Evolutionary conservation across 768 basidiomycete genomes (phyloP).

Genomic region (Paxillus rubicundulus): DNA sequence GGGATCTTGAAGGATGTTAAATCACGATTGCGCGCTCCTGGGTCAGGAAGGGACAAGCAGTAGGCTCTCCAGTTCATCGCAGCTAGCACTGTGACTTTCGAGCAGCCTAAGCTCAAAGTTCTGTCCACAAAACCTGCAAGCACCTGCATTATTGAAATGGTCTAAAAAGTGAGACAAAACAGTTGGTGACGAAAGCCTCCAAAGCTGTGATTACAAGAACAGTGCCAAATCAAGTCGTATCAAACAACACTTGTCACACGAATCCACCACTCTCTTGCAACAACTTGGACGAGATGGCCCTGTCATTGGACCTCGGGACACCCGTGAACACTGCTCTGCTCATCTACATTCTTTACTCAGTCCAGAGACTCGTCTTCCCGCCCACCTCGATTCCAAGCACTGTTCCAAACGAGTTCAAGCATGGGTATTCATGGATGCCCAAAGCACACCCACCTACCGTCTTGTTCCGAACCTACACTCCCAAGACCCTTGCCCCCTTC

Average conservation of each 20-base stretch:
- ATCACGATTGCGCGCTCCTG: too few species aligned
- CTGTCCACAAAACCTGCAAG: too few species aligned
- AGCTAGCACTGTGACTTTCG: too few species aligned
- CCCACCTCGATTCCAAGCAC: constrained; percentile 47
- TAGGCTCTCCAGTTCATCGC: too few species aligned
- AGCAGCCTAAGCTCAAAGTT: too few species aligned
- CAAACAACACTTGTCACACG: not conserved
- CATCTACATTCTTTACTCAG: constrained; percentile 74
- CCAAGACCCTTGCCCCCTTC: constrained; percentile 69
- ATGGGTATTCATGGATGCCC: constrained; percentile 92
- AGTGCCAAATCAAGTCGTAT: too few species aligned
- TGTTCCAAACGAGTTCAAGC: constrained; percentile 69
- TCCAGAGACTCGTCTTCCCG: constrained; percentile 73
- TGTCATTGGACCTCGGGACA: constrained; percentile 56
- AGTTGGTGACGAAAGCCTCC: too few species aligned
- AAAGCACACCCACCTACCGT: constrained; percentile 75
- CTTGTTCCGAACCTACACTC: constrained; percentile 75
- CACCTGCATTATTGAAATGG: too few species aligned
- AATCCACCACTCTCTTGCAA: not conserved
- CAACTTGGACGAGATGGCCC: constrained; percentile 18
- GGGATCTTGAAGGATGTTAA: too few species aligned
- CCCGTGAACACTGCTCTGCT: constrained; percentile 79
- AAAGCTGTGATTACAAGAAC: too few species aligned
- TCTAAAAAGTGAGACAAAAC: too few species aligned
- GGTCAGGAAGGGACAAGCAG: too few species aligned